Base-by-base conservation (phyloP, 495 filamentous ascomycete genomes). In the Aspergillus baeticus region DNA sequence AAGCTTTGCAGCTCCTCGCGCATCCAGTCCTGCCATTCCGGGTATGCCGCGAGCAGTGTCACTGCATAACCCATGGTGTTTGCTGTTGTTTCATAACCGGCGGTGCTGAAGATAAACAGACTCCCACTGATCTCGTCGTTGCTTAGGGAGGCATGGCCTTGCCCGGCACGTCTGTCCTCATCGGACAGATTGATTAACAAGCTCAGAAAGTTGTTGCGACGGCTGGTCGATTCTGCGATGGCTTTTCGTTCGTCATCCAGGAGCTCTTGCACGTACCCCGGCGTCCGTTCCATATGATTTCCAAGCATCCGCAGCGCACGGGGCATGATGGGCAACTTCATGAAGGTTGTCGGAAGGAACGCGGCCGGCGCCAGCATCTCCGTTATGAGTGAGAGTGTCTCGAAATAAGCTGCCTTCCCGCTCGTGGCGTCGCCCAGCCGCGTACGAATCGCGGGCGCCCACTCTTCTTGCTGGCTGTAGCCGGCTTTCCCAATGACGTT, bases 61-160 rank as follows among this genome's bases (percentile, higher is more conserved):
- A 83, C 47, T 2, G 80, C 72, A 57, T 76, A 81, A 0, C 75
- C 72, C 26, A 84, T 64, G 1, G 72, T 79, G 39, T 77, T 79
- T 0, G 81, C 76, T 0, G 80, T 82, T 0, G 81, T 82, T 51
- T 85, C 81, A 55, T 79, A 78, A 0, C 82, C 82, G 3, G 82
- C 82, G 23, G 77, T 70, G 26, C 69, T 82, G 57, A 83, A 80
- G 4, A 78, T 66, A 47, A 81, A 85, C 18, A 84, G 73, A 33
- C 60, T 66, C 3, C 64, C 61, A 33, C 53, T 59, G 33, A 66
- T 64, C 52, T 80, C 79, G 0, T 75, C 69, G 29, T 76, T 69
- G 7, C 44, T 74, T 42, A 73, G 68, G 10, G 42, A 70, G n/a
- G 55, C 2, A 11, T 18, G n/a, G 50, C 14, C 22, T 50, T 6